A percentile compares a stretch with the other conserved stretches of the same genome.
Evolutionary conservation across 2,329 filamentous ascomycete genomes (phyloP).

Genomic region (Colletotrichum chrysophilum): DNA sequence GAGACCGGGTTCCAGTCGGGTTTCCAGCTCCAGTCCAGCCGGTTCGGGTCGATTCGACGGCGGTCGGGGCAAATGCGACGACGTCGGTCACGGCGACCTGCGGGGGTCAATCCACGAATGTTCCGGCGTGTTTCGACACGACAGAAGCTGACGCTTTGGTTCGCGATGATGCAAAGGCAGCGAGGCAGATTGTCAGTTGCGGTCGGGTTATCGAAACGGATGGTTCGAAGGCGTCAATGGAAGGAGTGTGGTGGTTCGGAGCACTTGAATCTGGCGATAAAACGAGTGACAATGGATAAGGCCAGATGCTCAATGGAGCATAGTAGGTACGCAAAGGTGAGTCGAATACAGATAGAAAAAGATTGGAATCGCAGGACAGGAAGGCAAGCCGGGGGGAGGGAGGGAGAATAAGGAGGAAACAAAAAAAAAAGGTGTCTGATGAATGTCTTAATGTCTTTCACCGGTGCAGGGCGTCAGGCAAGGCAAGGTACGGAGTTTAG

Average conservation of each 20-base stretch:
- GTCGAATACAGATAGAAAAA: neutral
- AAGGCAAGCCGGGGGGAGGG: neutral
- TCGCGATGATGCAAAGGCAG: neutral
- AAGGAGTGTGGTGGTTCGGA: neutral
- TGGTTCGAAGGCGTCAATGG: neutral
- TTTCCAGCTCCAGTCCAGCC: neutral
- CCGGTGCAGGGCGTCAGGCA: neutral
- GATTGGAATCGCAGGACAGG: neutral
- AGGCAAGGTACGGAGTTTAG: neutral
- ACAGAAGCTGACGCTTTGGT: neutral
- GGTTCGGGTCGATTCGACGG: neutral
- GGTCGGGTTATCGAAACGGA: neutral
- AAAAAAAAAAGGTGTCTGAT: neutral
- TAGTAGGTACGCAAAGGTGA: neutral
- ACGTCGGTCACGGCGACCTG: neutral
- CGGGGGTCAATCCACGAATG: neutral
- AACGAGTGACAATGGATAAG: neutral
- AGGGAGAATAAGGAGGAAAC: neutral
- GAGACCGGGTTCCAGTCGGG: neutral
- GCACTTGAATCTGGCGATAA: neutral
- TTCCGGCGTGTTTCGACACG: neutral
- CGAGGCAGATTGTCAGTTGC: neutral
- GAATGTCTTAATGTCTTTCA: neutral
- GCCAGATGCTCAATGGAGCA: neutral
- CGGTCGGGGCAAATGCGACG: neutral